Conservation (phyloP, 768 basidiomycete species). For the Imleria badia region DNA sequence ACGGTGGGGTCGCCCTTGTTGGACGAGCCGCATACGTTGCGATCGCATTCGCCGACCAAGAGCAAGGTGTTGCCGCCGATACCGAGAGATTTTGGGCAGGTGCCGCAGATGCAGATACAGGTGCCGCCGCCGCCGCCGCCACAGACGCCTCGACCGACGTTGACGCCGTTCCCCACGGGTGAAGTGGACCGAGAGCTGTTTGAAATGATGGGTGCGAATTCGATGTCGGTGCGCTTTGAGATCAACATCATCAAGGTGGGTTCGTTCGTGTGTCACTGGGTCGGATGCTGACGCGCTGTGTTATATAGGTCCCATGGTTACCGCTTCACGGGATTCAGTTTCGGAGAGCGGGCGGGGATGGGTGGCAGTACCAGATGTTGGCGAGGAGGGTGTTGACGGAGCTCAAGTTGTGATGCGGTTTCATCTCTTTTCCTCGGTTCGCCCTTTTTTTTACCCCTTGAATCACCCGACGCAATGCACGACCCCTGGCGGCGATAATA, state of each 20-base stretch:
- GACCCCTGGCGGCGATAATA: slow-evolving; percentile 22
- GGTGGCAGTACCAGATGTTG: slow-evolving; percentile 98
- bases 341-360: slow-evolving; percentile 84
- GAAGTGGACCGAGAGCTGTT: slow-evolving; percentile 68
- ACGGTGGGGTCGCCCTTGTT: slow-evolving; percentile 20
- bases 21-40: slow-evolving; percentile 33
- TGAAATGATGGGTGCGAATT: slow-evolving; percentile 72
- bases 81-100: slow-evolving; percentile 62
- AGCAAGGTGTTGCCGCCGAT: slow-evolving; percentile 74
- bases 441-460: background rate
- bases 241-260: slow-evolving; percentile 95
- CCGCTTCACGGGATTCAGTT: slow-evolving; percentile 96
- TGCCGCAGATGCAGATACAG: slow-evolving; percentile 15
- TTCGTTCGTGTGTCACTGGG: background rate
- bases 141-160: slow-evolving; percentile 38
- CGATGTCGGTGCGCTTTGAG: slow-evolving; percentile 90
- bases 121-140: slow-evolving; percentile 7
- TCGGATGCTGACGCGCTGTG: background rate
- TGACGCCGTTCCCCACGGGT: slow-evolving; percentile 60
- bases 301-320: slow-evolving; percentile 79
- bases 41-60: slow-evolving; percentile 54
- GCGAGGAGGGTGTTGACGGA: slow-evolving; percentile 86
- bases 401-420: slow-evolving; percentile 65
- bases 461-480: slow-evolving; percentile 6
- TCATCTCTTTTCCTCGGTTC: background rate